Conservation (phyloP, 2,329 filamentous ascomycete species). For the Mycosphaerelloides madeirae region DNA sequence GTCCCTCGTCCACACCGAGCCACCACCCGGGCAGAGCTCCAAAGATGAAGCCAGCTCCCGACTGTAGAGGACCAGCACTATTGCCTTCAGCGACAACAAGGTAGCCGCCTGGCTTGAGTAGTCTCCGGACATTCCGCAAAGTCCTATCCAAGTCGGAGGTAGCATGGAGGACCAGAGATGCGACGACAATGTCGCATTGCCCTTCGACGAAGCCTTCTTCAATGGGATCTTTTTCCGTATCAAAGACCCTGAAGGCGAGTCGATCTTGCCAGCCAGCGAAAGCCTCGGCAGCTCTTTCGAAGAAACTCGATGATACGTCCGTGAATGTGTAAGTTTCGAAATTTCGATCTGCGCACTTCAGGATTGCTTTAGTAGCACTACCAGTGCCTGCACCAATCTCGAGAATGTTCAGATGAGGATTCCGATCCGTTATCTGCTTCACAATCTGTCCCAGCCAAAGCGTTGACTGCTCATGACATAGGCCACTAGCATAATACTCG, state of each 20-base stretch:
- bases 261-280: slow-evolving; percentile 23
- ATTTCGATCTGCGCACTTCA: neutral
- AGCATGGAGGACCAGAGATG: slow-evolving; percentile 25
- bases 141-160: slow-evolving; percentile 20
- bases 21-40: slow-evolving; percentile 15
- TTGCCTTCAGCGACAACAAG: slow-evolving; percentile 19
- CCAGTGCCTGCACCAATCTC: slow-evolving; percentile 16
- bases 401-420: slow-evolving; percentile 3
- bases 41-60: slow-evolving; percentile 10
- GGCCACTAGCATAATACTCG: too few species aligned
- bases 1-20: slow-evolving; percentile 27
- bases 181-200: slow-evolving; percentile 26
- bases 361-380: neutral
- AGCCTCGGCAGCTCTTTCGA: slow-evolving; percentile 31
- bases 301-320: slow-evolving; percentile 42
- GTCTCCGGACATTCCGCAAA: slow-evolving; percentile 20
- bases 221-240: slow-evolving; percentile 31
- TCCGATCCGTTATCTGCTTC: too few species aligned
- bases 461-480: too few species aligned
- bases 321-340: slow-evolving; percentile 49
- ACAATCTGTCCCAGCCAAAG: too few species aligned
- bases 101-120: slow-evolving; percentile 27
- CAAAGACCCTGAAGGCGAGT: slow-evolving; percentile 26
- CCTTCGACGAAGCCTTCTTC: slow-evolving; percentile 33
- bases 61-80: slow-evolving; percentile 5